phyloP scores from a whole-genome alignment of 169 alveolate species.

The Plasmodium cynomolgi region DNA sequence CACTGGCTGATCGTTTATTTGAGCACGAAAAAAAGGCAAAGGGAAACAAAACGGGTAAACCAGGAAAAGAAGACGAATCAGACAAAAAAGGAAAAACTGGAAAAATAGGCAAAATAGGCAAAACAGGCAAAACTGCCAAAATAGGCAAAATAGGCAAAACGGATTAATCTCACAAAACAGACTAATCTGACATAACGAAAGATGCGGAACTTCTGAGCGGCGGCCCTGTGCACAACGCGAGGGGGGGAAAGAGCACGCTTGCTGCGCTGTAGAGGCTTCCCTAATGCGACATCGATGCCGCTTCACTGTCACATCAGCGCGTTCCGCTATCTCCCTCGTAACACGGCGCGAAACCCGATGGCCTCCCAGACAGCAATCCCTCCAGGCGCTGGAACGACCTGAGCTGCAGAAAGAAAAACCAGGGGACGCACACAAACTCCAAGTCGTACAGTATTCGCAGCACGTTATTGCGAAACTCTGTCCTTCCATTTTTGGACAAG shows the following conservation, averaged over 20 bases:
- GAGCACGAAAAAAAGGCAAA: not conserved
- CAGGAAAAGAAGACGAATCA: not conserved
- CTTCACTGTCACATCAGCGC: not conserved
- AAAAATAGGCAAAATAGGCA: too few species aligned
- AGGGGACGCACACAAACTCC: constrained; percentile 53
- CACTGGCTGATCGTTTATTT: not conserved
- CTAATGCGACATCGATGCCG: not conserved
- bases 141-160: not conserved
- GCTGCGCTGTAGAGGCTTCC: not conserved
- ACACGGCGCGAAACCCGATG: not conserved
- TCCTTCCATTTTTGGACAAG: constrained; percentile 46
- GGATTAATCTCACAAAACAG: too few species aligned
- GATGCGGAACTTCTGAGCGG: not conserved
- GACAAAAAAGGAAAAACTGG: not conserved
- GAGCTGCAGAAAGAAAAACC: constrained; percentile 46
- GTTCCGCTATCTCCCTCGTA: not conserved
- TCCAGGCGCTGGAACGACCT: constrained; percentile 22
- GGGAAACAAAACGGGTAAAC: not conserved
- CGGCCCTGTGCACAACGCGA: not conserved
- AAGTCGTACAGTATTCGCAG: constrained; percentile 8
- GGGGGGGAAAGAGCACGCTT: not conserved
- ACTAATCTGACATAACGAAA: not conserved
- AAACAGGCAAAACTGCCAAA: not conserved
- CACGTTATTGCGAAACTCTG: constrained; percentile 38
- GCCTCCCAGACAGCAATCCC: not conserved